A percentile compares a stretch with the other conserved stretches of the same genome.
Conservation (phyloP, 768 basidiomycete genomes). For the Leucosporidium yakuticum region DNA sequence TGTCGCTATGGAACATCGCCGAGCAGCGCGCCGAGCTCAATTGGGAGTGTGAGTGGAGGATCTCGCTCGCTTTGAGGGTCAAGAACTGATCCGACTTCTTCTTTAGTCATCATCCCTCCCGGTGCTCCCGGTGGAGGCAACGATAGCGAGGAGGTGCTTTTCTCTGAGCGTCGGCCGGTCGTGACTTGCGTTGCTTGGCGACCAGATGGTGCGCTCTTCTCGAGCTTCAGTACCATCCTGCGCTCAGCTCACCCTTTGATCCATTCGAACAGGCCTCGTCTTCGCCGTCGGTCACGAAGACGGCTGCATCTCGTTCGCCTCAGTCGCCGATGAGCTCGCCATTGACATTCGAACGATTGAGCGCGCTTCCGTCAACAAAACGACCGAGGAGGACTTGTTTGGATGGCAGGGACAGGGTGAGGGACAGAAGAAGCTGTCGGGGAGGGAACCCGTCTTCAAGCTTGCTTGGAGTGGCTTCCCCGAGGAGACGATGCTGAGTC, state of each 20-base stretch:
- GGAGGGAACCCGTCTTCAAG: conserved; percentile 75
- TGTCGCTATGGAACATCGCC: conserved; percentile 46
- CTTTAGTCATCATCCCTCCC: conserved; percentile 55
- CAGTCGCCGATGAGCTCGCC: conserved; percentile 68
- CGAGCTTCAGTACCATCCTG: not conserved
- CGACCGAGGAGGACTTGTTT: conserved; percentile 47
- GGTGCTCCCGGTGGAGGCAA: conserved; percentile 75
- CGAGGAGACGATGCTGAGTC: conserved; percentile 44
- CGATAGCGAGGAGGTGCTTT: conserved; percentile 55
- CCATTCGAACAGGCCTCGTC: conserved; percentile 49
- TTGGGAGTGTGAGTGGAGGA: conserved; percentile 50
- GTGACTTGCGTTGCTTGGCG: conserved; percentile 68
- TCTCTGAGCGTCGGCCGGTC: conserved; percentile 61
- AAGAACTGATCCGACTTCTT: too few relatives aligned
- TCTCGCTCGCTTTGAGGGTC: too few relatives aligned
- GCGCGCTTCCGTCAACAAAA: conserved; percentile 46
- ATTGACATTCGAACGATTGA: conserved; percentile 65
- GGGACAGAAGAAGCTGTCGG: conserved; percentile 28
- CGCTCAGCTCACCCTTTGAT: too few relatives aligned
- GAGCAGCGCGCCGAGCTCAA: conserved; percentile 47
- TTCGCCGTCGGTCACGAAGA: conserved; percentile 76
- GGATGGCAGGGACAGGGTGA: conserved; percentile 34
- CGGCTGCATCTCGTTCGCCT: conserved; percentile 78
- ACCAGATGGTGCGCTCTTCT: conserved; percentile 48
- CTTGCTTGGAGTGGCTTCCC: conserved; percentile 75